Base-by-base conservation (phyloP, 768 basidiomycete species). In the Calvatia gigantea region DNA sequence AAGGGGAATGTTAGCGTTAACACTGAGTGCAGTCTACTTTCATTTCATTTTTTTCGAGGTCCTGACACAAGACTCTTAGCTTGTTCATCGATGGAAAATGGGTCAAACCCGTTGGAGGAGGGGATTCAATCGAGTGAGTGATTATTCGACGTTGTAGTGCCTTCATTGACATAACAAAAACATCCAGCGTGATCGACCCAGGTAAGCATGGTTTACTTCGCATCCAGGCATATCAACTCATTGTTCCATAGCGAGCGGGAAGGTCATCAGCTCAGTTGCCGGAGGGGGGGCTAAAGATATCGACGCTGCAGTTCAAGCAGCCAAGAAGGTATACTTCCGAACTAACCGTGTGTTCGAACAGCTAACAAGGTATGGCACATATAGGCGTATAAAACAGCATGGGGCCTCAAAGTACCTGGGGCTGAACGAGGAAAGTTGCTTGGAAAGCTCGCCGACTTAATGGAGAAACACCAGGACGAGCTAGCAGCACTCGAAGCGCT, bases 71-170 rank as follows among this genome's bases (percentile, higher is more conserved):
- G 3, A 9, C 1, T 3, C 19, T 6, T 19, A 87, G 89, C 21
- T 64, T 91, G 54, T 91, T 84, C 74, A 89, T 93, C 65, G 75
- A 82, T 63, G 85, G 84, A 60, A 66, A 89, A 68, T 92, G 80
- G 63, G 71, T 81, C 14, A 80, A 84, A 29, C 82, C 84, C 17
- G 72, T 75, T 17, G 72, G 79, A 5, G 69, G 52, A 12, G 52
- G 72, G 0, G 78, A 73, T n/a, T 80, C 78, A n/a, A 85, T 91
- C 64, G 86, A 89, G 88, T 89, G 62, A 65, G 86, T 67, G 42
- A 27, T 59, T 32, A 27, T 15, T 32, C 32, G 51, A 48, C 14
- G 4, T n/a, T 1, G 1, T 7, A 38, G 9, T 4, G 12, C 23
- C 14, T 21, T 28, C 4, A 38, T 42, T 8, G 9, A 21, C 6